Percentiles rank a stretch among this genome's conserved stretches.
These are phyloP conservation scores for Mucor circinelloides DNA, from an alignment of 371 early-diverging fungal species.

Conservation along the genomic window DNA sequence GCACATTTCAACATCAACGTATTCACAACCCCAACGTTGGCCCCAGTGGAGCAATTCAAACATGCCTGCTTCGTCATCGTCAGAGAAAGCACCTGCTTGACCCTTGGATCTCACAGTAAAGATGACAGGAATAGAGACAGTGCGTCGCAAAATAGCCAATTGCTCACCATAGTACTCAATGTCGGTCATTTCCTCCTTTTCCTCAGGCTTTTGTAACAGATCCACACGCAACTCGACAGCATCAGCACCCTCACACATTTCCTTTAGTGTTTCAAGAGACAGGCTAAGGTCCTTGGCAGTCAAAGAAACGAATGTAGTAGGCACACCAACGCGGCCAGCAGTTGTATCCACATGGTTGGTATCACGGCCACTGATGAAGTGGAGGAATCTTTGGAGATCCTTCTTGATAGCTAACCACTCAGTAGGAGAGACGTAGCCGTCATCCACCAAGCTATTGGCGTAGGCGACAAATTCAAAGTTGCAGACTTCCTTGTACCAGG, in stretches of 20 bases:
- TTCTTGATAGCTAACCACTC: slow-evolving; percentile 72
- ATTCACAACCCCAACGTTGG: slow-evolving; percentile 89
- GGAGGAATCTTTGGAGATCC: slow-evolving; percentile 70
- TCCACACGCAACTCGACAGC: slow-evolving; percentile 96
- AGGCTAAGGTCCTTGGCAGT: slow-evolving; percentile 77
- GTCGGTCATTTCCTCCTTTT: slow-evolving; percentile 35
- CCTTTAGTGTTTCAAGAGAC: slow-evolving; percentile 48
- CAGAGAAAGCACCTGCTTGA: slow-evolving; percentile 90
- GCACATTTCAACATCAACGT: slow-evolving; percentile 88
- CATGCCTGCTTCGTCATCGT: slow-evolving; percentile 61
- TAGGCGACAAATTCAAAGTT: slow-evolving; percentile 78
- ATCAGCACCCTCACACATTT: slow-evolving; percentile 79
- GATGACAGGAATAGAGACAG: slow-evolving; percentile 78
- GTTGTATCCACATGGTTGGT: slow-evolving; percentile 45
- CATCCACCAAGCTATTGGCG: slow-evolving; percentile 38
- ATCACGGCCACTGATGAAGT: slow-evolving; percentile 59
- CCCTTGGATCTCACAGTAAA: slow-evolving; percentile 89
- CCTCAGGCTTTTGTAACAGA: slow-evolving; percentile 62
- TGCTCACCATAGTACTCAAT: slow-evolving; percentile 78
- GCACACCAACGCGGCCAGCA: slow-evolving; percentile 40
- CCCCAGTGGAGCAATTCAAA: slow-evolving; percentile 71
- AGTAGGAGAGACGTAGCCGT: slow-evolving; percentile 44
- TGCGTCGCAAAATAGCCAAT: slow-evolving; percentile 75
- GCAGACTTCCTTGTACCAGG: slow-evolving; percentile 80
- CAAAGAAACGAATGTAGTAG: slow-evolving; percentile 87